Base-by-base conservation (phyloP, 768 basidiomycete species). In the Scleroderma citrinum region DNA sequence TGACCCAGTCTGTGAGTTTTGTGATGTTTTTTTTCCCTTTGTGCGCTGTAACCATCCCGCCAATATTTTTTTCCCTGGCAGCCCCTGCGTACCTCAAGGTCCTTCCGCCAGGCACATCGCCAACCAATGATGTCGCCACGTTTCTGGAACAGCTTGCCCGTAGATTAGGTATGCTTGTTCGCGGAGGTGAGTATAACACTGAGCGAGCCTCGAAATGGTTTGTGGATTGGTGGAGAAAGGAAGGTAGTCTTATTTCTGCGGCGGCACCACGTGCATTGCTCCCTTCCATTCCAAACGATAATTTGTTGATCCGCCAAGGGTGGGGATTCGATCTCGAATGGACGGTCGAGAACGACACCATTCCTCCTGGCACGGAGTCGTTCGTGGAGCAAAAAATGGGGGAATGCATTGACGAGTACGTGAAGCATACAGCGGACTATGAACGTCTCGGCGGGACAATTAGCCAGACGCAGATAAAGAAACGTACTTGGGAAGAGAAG, bases 281-380 rank as follows among this genome's bases (percentile, higher is more conserved):
- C 42, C 39, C 41, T n/a, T 35, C n/a, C 7, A 37, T 26, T 23
- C 7, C 43, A 19, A 12, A 13, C 23, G 34, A 21, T 48, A 1
- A 35, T 8, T 26, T 35, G 17, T 42, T 44, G 36, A 59, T 61
- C 38, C 69, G 68, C n/a, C 80, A 77, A 44, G 87, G 86, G 2
- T 91, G 88, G 88, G 88, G 88, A 45, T 89, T 91, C 60, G 88
- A 91, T 66, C 80, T 91, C 51, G 83, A 90, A 64, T 88, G 87
- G 87, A 65, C 71, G 13, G 47, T 59, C 13, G 56, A 59, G 36
- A 39, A 51, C 43, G 30, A 19, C 20, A 52, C 44, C 24, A 43
- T 46, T 36, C 52, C 54, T 11, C 51, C 47, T 17, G 48, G 46
- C 36, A 44, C 54, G 44, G 63, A 58, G 42, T 56, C 50, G 20